Evolutionary conservation across 2,329 filamentous ascomycete genomes (phyloP).

Genomic region (Penicillium digitatum): DNA sequence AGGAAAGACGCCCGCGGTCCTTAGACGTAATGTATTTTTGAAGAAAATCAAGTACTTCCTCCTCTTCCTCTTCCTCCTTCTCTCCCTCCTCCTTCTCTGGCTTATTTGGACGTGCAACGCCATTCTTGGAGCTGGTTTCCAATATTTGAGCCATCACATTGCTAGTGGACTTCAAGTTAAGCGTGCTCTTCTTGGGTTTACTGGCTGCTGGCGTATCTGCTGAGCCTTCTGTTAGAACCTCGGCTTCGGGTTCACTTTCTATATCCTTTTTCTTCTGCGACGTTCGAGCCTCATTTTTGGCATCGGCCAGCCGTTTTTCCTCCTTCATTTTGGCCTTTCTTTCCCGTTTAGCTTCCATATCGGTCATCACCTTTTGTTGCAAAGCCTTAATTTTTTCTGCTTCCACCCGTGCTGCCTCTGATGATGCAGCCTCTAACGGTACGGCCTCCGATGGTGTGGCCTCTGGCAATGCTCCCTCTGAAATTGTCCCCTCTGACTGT

Average conservation of each 20-base stretch:
- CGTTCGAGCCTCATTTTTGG: background rate
- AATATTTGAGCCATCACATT: background rate
- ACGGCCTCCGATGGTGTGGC: background rate
- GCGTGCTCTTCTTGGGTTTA: background rate
- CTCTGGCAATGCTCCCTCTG: background rate
- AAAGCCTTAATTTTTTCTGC: background rate
- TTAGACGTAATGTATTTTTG: background rate
- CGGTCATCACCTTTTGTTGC: background rate
- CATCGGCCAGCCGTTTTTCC: background rate
- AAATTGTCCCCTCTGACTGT: background rate
- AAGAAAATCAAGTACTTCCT: background rate
- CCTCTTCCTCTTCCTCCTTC: background rate
- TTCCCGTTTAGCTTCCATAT: background rate
- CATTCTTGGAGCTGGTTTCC: background rate
- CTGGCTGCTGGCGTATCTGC: background rate
- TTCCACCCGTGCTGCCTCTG: background rate
- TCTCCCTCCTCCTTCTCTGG: background rate
- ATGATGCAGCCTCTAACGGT: background rate
- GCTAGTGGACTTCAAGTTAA: background rate
- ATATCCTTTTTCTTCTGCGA: background rate
- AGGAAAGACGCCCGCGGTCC: constrained; percentile 14
- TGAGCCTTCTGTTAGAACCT: background rate
- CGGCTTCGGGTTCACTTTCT: background rate
- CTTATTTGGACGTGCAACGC: background rate
- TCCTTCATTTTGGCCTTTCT: background rate